A percentile compares a stretch with the other conserved stretches of the same genome.
Evolutionary conservation across 768 basidiomycete genomes (phyloP).

Genomic region (Amanita inopinata): DNA sequence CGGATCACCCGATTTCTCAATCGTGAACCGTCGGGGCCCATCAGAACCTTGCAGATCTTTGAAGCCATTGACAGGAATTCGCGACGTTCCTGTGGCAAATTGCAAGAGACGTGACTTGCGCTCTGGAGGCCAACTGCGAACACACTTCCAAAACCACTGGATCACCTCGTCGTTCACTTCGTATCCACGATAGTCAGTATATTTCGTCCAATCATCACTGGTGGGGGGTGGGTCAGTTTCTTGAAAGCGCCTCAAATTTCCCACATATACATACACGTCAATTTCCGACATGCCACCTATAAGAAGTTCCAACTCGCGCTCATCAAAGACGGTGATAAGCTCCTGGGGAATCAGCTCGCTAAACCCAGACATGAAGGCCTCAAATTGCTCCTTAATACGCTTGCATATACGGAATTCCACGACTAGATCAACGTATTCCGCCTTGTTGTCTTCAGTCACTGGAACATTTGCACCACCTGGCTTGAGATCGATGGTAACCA

Average conservation of each 20-base stretch:
- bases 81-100: slow-evolving; percentile 94
- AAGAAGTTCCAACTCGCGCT: slow-evolving; percentile 91
- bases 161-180: slow-evolving; percentile 94
- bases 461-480: slow-evolving; percentile 76
- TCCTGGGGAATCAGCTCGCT: slow-evolving; percentile 98
- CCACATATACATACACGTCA: slow-evolving; percentile 73
- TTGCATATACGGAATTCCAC: slow-evolving; percentile 97
- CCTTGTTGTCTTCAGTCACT: slow-evolving; percentile 98
- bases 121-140: slow-evolving; percentile 95
- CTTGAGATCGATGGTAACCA: slow-evolving; percentile 94
- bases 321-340: slow-evolving; percentile 96
- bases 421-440: slow-evolving; percentile 90
- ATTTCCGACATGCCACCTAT: slow-evolving; percentile 99
- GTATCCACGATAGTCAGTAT: slow-evolving; percentile 97
- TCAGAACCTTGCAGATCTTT: slow-evolving; percentile 98
- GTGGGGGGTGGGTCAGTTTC: neutral
- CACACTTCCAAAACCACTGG: slow-evolving; percentile 99
- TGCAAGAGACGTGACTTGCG: slow-evolving; percentile 93
- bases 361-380: slow-evolving; percentile 99
- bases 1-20: slow-evolving; percentile 97
- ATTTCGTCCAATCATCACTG: slow-evolving; percentile 97
- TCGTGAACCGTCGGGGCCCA: slow-evolving; percentile 93
- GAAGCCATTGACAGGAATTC: slow-evolving; percentile 97
- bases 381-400: slow-evolving; percentile 97
- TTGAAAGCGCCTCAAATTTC: no score